phyloP scores from a whole-genome alignment of 805 yeast species.

The Kregervanrija delftensis region DNA sequence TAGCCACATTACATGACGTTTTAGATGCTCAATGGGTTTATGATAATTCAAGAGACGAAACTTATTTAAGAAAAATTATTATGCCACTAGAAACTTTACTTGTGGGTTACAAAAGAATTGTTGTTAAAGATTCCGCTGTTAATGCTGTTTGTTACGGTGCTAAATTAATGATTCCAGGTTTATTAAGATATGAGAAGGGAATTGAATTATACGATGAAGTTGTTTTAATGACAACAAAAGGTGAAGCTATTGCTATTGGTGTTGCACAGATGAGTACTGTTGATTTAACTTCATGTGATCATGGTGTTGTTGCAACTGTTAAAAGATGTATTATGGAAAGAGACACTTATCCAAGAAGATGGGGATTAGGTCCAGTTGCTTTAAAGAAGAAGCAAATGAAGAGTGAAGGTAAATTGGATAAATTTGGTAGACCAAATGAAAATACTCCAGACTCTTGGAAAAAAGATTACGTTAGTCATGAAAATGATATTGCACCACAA shows the following conservation, averaged over 20 bases:
- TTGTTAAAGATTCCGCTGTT: constrained; percentile 86
- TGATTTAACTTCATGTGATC: constrained; percentile 93
- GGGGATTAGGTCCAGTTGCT: constrained; percentile 99
- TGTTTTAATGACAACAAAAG: constrained; percentile 96
- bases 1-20: constrained; percentile 95
- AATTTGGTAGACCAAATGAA: constrained; percentile 89
- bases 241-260: constrained; percentile 98
- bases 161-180: constrained; percentile 97
- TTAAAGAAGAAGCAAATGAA: constrained; percentile 97
- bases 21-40: constrained; percentile 97
- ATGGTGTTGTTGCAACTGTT: constrained; percentile 97
- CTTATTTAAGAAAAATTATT: constrained; percentile 87
- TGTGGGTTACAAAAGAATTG: constrained; percentile 94
- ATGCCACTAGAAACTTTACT: constrained; percentile 92
- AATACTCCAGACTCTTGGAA: constrained; percentile 93
- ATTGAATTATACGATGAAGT: constrained; percentile 97
- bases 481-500: constrained; percentile 53
- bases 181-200: constrained; percentile 94
- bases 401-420: constrained; percentile 95
- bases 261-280: constrained; percentile 99
- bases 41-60: constrained; percentile 95
- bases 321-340: constrained; percentile 99
- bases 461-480: constrained; percentile 68
- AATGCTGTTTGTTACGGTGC: constrained; percentile 99
- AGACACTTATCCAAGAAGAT: constrained; percentile 98